Evolutionary conservation across 495 filamentous ascomycete species (phyloP).

Genomic region (Penicillium tannophilum): DNA sequence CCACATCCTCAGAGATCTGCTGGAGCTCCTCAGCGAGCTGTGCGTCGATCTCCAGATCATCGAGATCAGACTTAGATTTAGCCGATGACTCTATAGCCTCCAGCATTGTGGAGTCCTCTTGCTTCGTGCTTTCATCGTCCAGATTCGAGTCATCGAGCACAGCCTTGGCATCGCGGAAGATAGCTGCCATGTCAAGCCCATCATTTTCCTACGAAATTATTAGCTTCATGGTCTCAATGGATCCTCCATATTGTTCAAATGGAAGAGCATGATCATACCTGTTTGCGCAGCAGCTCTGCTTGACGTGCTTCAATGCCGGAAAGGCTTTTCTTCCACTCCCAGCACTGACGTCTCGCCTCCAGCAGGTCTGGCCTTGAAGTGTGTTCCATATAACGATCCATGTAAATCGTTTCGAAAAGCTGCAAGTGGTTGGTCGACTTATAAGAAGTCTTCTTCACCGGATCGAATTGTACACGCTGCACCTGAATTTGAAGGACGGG

Average conservation of each 20-base stretch:
- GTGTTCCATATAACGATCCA: slow-evolving; percentile 84
- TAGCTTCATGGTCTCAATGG: not conserved
- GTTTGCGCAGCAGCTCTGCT: slow-evolving; percentile 46
- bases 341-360: slow-evolving; percentile 63
- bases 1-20: slow-evolving; percentile 25
- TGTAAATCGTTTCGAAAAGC: slow-evolving; percentile 74
- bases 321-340: slow-evolving; percentile 72
- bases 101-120: not conserved
- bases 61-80: not conserved
- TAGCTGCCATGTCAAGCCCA: slow-evolving; percentile 1
- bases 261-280: slow-evolving; percentile 35
- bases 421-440: slow-evolving; percentile 80
- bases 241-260: not conserved
- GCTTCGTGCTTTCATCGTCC: not conserved
- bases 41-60: not conserved
- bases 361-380: slow-evolving; percentile 59
- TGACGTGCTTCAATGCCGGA: slow-evolving; percentile 54
- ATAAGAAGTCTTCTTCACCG: slow-evolving; percentile 56
- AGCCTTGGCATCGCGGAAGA: slow-evolving; percentile 34
- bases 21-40: not conserved
- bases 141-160: slow-evolving; percentile 34
- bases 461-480: slow-evolving; percentile 73
- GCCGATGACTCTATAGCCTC: not conserved
- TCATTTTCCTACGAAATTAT: slow-evolving; percentile 33
- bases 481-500: slow-evolving; percentile 89